These are phyloP conservation scores for Mariannaea sp. DNA, from an alignment of 2,329 filamentous ascomycete species.

Conservation along the genomic window DNA sequence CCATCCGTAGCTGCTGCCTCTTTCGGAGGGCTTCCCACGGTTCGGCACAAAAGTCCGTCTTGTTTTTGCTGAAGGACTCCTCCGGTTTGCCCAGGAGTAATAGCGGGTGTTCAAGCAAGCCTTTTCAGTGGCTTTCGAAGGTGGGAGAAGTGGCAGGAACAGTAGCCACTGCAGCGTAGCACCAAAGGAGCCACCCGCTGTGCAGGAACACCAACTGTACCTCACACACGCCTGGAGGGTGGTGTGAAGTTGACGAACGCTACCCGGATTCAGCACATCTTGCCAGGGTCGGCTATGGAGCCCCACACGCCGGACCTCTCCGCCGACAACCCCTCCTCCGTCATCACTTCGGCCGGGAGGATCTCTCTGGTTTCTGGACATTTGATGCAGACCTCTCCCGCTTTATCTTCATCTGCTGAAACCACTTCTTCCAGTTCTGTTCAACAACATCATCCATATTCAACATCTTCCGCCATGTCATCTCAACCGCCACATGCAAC, in stretches of 20 bases:
- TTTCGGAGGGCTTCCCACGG: slow-evolving; percentile 2
- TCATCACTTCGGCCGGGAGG: slow-evolving; percentile 36
- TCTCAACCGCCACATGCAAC: slow-evolving; percentile 67
- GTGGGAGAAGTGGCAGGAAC: slow-evolving; percentile 8
- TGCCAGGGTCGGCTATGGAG: slow-evolving; percentile 39
- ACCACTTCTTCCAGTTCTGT: slow-evolving; percentile 16
- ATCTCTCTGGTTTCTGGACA: slow-evolving; percentile 39
- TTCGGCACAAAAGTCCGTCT: slow-evolving; percentile 7
- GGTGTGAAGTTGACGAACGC: too few relatives aligned
- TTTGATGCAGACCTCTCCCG: slow-evolving; percentile 28
- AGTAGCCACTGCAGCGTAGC: background rate
- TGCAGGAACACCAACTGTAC: slow-evolving; percentile 26
- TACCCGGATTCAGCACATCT: too few relatives aligned
- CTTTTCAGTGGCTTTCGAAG: slow-evolving; percentile 16
- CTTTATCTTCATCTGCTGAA: slow-evolving; percentile 21
- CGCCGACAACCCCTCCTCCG: slow-evolving; percentile 40
- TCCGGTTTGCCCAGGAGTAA: slow-evolving; percentile 12
- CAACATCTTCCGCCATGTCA: slow-evolving; percentile 57
- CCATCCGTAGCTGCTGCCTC: slow-evolving; percentile 21
- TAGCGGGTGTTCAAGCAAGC: slow-evolving; percentile 31
- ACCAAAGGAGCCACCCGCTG: background rate
- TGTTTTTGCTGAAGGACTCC: background rate
- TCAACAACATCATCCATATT: slow-evolving; percentile 31
- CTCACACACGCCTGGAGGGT: slow-evolving; percentile 9
- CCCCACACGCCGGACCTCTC: slow-evolving; percentile 39